Percentiles rank a stretch among this genome's conserved stretches.
Evolutionary conservation across 1,284 basidiomycete genomes (phyloP).

Genomic region (Bjerkandera adusta): DNA sequence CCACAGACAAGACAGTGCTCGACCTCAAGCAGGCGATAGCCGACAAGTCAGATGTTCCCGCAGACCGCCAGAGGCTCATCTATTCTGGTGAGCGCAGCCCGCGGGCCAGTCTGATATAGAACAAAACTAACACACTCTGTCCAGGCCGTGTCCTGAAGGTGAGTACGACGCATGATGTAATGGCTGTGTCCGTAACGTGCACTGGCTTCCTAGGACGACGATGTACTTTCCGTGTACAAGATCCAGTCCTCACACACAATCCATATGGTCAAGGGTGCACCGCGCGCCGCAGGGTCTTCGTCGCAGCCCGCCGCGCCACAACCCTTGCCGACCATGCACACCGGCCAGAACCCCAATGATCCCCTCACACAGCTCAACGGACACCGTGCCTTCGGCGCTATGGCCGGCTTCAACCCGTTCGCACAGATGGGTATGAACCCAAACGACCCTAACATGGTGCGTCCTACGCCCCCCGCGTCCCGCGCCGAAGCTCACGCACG

Average conservation of each 20-base stretch:
- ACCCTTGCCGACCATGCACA: conserved; percentile 74
- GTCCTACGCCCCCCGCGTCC: conserved; percentile 21
- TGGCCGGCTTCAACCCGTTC: conserved; percentile 87
- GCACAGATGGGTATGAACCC: conserved; percentile 82
- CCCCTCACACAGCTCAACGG: conserved; percentile 75
- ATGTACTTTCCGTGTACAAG: conserved; percentile 80
- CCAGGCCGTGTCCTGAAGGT: conserved; percentile 75
- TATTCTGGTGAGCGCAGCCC: conserved; percentile 69
- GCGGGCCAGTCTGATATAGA: not conserved
- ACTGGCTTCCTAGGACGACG: conserved; percentile 71
- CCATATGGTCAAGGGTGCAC: conserved; percentile 90
- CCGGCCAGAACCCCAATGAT: conserved; percentile 80
- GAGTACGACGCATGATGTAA: conserved; percentile 11
- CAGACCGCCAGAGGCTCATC: conserved; percentile 82
- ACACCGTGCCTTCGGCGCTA: conserved; percentile 65
- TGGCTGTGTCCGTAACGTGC: conserved; percentile 6
- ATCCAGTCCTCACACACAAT: conserved; percentile 86
- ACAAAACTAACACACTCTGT: not conserved
- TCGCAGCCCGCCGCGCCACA: conserved; percentile 30
- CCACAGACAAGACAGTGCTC: conserved; percentile 73
- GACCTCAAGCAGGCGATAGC: conserved; percentile 88
- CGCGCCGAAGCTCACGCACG: not conserved
- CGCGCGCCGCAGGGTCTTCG: conserved; percentile 44
- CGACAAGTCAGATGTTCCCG: conserved; percentile 79
- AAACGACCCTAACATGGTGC: conserved; percentile 88